Evolutionary conservation across 83 land plant species (phyloP).

Genomic region (Picea mariana): DNA sequence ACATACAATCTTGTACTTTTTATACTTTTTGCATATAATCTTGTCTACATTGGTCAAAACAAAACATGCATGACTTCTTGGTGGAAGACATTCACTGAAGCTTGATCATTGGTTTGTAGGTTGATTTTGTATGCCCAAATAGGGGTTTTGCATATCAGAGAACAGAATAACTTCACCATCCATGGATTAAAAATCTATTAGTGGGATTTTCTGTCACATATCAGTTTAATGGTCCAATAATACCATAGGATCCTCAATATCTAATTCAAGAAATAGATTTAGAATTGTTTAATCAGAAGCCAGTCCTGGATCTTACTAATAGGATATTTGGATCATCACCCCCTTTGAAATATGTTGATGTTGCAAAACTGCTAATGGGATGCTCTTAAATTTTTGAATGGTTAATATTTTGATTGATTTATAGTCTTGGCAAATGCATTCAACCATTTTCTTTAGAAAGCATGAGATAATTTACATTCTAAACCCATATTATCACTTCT

Average conservation of each 20-base stretch:
- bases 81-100: background rate
- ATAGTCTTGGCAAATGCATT: background rate
- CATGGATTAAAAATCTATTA: conserved; percentile 77
- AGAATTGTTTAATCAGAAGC: conserved; percentile 67
- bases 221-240: conserved; percentile 81
- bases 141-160: conserved; percentile 68
- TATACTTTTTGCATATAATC: no score
- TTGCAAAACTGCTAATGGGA: conserved; percentile 94
- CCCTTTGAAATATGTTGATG: conserved; percentile 91
- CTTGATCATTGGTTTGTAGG: conserved; percentile 38
- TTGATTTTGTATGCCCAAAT: conserved; percentile 73
- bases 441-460: no score
- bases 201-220: conserved; percentile 92
- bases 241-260: conserved; percentile 52
- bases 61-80: no score
- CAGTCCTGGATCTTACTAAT: conserved; percentile 71
- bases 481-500: no score
- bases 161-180: conserved; percentile 73
- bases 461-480: no score
- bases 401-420: background rate
- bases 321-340: conserved; percentile 95
- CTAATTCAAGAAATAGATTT: conserved; percentile 73
- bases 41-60: no score
- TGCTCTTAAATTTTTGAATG: background rate
- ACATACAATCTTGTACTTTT: no score